Conservation (phyloP, 139 green algal genomes). For the Chlamydomonas sp. region DNA sequence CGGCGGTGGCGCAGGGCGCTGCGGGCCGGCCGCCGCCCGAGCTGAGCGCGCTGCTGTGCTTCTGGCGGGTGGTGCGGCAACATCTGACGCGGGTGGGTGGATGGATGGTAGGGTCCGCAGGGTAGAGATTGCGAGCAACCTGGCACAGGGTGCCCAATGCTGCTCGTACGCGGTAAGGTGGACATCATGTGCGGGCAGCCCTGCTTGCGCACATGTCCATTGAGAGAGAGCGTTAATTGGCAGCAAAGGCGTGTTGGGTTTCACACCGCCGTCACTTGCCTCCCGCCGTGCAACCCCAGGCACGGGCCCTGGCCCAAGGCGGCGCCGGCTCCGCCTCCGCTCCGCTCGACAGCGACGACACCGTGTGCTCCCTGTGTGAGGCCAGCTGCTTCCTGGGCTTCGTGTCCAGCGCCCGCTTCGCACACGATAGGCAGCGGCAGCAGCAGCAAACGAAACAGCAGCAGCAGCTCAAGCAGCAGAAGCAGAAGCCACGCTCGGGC, state of each 20-base stretch:
- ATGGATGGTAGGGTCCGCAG: background rate
- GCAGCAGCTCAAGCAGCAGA: no score
- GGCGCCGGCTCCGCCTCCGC: background rate
- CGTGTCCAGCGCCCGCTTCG: background rate
- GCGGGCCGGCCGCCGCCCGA: background rate
- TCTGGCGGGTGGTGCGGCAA: conserved; percentile 3
- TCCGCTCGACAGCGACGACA: background rate
- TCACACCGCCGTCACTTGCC: background rate
- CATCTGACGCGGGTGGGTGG: background rate
- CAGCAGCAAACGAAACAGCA: background rate
- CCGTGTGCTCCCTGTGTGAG: conserved; percentile 5
- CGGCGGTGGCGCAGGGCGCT: background rate
- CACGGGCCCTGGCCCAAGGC: background rate
- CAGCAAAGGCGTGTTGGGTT: no score
- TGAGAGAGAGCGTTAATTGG: no score
- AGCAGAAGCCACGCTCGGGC: no score
- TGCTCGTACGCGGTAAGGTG: no score
- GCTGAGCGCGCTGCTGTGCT: background rate
- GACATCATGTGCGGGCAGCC: no score
- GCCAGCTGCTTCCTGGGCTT: conserved; percentile 1
- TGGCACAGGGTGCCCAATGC: no score
- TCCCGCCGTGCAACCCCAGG: background rate
- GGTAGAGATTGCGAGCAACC: no score
- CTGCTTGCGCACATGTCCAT: no score
- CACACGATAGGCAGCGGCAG: background rate